A percentile compares a stretch with the other conserved stretches of the same genome.
Conservation (phyloP, 371 early-diverging fungal genomes). For the Conidiobolus incongruus region DNA sequence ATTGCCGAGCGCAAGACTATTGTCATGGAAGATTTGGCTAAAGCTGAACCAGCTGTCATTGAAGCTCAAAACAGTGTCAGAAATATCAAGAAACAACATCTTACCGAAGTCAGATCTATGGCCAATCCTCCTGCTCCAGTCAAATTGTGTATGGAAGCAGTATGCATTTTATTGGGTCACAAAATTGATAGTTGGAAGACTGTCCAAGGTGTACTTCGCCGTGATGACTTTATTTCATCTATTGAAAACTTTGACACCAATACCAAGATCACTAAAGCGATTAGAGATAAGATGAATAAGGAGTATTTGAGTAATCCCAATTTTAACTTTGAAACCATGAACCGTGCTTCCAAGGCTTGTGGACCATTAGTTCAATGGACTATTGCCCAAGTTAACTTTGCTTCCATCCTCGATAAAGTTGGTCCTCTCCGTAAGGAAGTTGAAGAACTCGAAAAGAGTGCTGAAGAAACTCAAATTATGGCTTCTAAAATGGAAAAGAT, state of each 20-base stretch:
- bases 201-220: constrained; percentile 76
- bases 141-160: constrained; percentile 93
- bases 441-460: constrained; percentile 50
- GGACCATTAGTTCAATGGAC: constrained; percentile 97
- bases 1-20: constrained; percentile 52
- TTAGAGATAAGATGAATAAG: constrained; percentile 55
- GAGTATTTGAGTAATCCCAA: constrained; percentile 60
- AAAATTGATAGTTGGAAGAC: constrained; percentile 66
- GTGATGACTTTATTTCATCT: constrained; percentile 93
- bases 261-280: constrained; percentile 33
- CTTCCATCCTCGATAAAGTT: constrained; percentile 77
- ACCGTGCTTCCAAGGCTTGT: constrained; percentile 97
- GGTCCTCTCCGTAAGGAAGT: constrained; percentile 93
- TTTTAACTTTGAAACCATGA: constrained; percentile 83
- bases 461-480: constrained; percentile 43
- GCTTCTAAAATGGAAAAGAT: constrained; percentile 53
- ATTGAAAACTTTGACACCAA: constrained; percentile 90
- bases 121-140: constrained; percentile 92
- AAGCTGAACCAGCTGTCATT: constrained; percentile 92
- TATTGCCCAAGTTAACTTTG: constrained; percentile 81
- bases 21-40: constrained; percentile 75
- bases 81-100: constrained; percentile 79
- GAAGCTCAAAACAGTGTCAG: constrained; percentile 88
- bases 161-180: constrained; percentile 84
- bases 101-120: constrained; percentile 98